Evolutionary conservation across 2,329 filamentous ascomycete genomes (phyloP).

Genomic region (Aspergillus ibericus): DNA sequence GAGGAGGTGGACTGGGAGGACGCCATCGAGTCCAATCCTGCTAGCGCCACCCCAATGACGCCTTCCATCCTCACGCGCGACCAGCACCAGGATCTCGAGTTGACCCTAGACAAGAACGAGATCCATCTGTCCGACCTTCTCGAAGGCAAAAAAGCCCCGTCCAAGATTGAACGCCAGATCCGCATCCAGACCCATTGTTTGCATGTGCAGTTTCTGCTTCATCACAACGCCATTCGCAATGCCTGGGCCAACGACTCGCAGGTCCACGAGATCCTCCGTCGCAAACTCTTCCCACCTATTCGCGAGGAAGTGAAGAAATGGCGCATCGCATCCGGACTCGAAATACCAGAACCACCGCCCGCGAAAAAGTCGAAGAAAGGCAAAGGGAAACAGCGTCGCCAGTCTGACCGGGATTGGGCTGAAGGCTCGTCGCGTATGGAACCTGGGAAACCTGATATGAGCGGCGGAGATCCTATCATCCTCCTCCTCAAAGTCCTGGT

Average conservation of each 20-base stretch:
- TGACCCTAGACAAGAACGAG: constrained; percentile 63
- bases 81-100: constrained; percentile 67
- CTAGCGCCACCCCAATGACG: constrained; percentile 18
- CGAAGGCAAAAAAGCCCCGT: constrained; percentile 75
- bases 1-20: constrained; percentile 62
- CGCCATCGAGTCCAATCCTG: constrained; percentile 47
- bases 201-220: constrained; percentile 84
- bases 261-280: constrained; percentile 72
- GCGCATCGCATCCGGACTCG: constrained; percentile 66
- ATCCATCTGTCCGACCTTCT: constrained; percentile 60
- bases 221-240: constrained; percentile 85
- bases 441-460: constrained; percentile 71
- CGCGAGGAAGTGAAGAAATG: constrained; percentile 74
- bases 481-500: constrained; percentile 73
- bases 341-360: constrained; percentile 44
- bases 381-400: constrained; percentile 41
- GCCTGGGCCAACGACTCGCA: constrained; percentile 76
- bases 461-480: constrained; percentile 77
- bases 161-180: constrained; percentile 78
- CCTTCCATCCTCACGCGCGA: constrained; percentile 41
- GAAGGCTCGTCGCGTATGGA: constrained; percentile 68
- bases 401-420: constrained; percentile 66
- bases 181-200: constrained; percentile 79
- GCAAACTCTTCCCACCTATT: constrained; percentile 67
- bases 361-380: constrained; percentile 44